Evolutionary conservation across 805 yeast genomes (phyloP).

Genomic region (Saccharomycopsis selenospora): DNA sequence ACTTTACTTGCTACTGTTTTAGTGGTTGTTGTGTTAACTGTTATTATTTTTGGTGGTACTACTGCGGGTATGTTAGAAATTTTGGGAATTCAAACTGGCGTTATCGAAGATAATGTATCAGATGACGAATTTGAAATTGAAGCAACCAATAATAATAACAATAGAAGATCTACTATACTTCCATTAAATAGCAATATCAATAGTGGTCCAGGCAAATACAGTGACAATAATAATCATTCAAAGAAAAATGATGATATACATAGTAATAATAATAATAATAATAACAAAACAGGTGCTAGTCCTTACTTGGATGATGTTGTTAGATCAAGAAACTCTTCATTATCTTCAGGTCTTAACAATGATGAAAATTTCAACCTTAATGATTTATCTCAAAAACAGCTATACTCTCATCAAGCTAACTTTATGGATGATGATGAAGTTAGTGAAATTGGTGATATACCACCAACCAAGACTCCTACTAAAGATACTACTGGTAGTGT

Average conservation of each 20-base stretch:
- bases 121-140: constrained; percentile 97
- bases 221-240: neutral
- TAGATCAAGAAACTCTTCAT: constrained; percentile 30
- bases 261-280: neutral
- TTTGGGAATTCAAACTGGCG: constrained; percentile 86
- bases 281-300: neutral
- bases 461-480: constrained; percentile 21
- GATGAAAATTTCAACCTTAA: neutral
- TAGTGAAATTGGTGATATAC: constrained; percentile 36
- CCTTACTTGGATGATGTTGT: neutral
- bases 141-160: constrained; percentile 30
- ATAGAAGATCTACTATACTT: neutral
- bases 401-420: neutral
- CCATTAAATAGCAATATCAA: neutral
- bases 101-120: constrained; percentile 63
- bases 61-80: constrained; percentile 98
- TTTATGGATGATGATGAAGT: constrained; percentile 25
- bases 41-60: constrained; percentile 94
- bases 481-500: constrained; percentile 21
- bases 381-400: neutral
- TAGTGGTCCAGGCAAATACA: neutral
- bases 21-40: constrained; percentile 94
- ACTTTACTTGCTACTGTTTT: constrained; percentile 88
- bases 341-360: constrained; percentile 3
- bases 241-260: neutral